A percentile compares a stretch with the other conserved stretches of the same genome.
Evolutionary conservation across 441 rosid genomes (phyloP).

Genomic region (Iberis amara): DNA sequence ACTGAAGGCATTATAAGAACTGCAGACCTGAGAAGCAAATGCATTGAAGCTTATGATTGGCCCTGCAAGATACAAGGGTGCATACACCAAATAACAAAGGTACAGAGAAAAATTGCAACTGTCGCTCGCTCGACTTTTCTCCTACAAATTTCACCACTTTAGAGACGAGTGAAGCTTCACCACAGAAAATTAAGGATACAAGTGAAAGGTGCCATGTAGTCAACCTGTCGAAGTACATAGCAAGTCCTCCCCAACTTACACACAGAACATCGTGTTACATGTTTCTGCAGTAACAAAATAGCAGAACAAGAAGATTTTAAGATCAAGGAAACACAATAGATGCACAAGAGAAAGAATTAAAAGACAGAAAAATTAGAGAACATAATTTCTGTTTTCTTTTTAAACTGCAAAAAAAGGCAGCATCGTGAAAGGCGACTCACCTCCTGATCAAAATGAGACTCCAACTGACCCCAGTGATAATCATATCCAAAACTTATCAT

Average conservation of each 20-base stretch:
- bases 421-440: slow-evolving; percentile 37
- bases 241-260: slow-evolving; percentile 33
- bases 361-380: not conserved
- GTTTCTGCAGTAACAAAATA: slow-evolving; percentile 23
- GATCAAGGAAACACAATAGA: not conserved
- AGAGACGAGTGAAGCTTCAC: slow-evolving; percentile 4
- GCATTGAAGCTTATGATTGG: slow-evolving; percentile 92
- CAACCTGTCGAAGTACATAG: slow-evolving; percentile 31
- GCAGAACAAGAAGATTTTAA: not conserved
- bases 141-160: slow-evolving; percentile 46
- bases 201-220: slow-evolving; percentile 3
- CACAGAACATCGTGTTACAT: slow-evolving; percentile 25
- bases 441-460: slow-evolving; percentile 64
- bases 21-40: slow-evolving; percentile 79
- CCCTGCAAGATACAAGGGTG: slow-evolving; percentile 88
- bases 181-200: slow-evolving; percentile 4
- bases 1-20: slow-evolving; percentile 15
- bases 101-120: slow-evolving; percentile 48
- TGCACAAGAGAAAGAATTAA: not conserved
- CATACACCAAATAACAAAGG: slow-evolving; percentile 82
- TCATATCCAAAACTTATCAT: slow-evolving; percentile 96
- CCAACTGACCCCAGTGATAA: slow-evolving; percentile 65
- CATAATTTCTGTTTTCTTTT: no score
- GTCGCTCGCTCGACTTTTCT: slow-evolving; percentile 41
- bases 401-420: no score